These are phyloP conservation scores for Colletotrichum neosansevieriae DNA, from an alignment of 2,329 filamentous ascomycete species.

Conservation along the genomic window DNA sequence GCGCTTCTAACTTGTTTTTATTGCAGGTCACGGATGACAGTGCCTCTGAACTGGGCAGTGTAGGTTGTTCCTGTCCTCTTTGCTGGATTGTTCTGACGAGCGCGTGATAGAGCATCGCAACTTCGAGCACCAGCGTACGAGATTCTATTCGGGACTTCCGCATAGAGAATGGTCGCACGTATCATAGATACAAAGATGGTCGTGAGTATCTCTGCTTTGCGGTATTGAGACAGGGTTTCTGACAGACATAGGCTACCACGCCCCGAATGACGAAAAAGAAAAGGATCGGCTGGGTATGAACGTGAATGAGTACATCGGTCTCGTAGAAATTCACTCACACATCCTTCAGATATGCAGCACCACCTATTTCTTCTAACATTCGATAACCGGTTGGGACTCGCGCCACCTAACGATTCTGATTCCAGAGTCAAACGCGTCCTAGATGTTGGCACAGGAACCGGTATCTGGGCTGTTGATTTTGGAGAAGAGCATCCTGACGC, in stretches of 20 bases:
- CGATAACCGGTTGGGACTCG: constrained; percentile 39
- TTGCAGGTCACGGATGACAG: background rate
- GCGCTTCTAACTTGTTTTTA: background rate
- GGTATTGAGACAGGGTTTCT: background rate
- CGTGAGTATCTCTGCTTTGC: background rate
- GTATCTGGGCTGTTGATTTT: constrained; percentile 44
- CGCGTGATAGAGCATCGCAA: background rate
- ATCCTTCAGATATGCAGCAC: constrained; percentile 60
- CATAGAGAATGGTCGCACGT: constrained; percentile 17
- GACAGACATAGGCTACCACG: constrained; percentile 2
- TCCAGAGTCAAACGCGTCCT: constrained; percentile 36
- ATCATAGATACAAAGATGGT: constrained; percentile 28
- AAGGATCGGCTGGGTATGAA: constrained; percentile 25
- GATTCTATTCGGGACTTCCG: constrained; percentile 46
- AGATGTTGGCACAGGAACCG: constrained; percentile 44
- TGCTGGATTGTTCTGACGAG: background rate
- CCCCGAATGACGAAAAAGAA: constrained; percentile 30
- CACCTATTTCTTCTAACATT: constrained; percentile 63
- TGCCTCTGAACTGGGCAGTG: background rate
- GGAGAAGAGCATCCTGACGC: constrained; percentile 52
- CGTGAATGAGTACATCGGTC: constrained; percentile 31
- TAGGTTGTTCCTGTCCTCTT: background rate
- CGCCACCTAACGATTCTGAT: background rate
- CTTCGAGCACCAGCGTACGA: constrained; percentile 43
- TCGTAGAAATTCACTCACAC: background rate